Base-by-base conservation (phyloP, 495 filamentous ascomycete genomes). In the Xylaria castorea region DNA sequence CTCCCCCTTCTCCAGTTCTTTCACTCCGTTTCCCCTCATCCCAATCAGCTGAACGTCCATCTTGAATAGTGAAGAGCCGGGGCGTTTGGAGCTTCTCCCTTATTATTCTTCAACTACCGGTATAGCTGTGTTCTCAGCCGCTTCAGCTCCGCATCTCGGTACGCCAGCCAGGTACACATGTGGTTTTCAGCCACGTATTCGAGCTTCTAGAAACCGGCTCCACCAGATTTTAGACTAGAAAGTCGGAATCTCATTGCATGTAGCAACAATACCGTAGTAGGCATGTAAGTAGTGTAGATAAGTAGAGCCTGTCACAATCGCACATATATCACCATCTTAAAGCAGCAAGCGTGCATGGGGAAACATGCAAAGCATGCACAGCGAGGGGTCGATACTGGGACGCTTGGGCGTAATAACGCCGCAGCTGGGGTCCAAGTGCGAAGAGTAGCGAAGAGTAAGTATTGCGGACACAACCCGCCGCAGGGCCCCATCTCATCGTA, bases 151-250 rank as follows among this genome's bases (percentile, higher is more conserved):
- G 51, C 50, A 66, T 36, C 62, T 66, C 27, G 60, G 36, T 55
- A 55, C 22, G 11, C 50, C 32, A 46, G 11, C 50, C 32, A 46
- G 34, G 30, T n/a, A 61, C 32, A 55, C 11, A 44, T 68, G 5
- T 74, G 66, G 62, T 73, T 74, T 72, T 70, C 62, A 76, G 71
- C 77, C 71, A 71, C 67, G 46, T 71, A 66, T 63, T 63, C 36
- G 30, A 63, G 61, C 61, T 57, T 68, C 44, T 73, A 22, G 63
- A 71, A 64, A 69, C 67, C 68, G 60, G 70, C n/a, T 57, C 55
- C 72, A 48, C 51, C 70, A 48, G 68, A 73, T 48, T 68, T 65
- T n/a, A 51, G 71, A 72, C 61, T n/a, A 51, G 71, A 72, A 20
- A 63, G 72, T 44, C 50, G 42, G n/a, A 50, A 32, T 40, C 1